A percentile compares a stretch with the other conserved stretches of the same genome.
These are phyloP conservation scores for Phellopilus nigrolimitatus DNA, from an alignment of 1,284 basidiomycete species.

Conservation along the genomic window DNA sequence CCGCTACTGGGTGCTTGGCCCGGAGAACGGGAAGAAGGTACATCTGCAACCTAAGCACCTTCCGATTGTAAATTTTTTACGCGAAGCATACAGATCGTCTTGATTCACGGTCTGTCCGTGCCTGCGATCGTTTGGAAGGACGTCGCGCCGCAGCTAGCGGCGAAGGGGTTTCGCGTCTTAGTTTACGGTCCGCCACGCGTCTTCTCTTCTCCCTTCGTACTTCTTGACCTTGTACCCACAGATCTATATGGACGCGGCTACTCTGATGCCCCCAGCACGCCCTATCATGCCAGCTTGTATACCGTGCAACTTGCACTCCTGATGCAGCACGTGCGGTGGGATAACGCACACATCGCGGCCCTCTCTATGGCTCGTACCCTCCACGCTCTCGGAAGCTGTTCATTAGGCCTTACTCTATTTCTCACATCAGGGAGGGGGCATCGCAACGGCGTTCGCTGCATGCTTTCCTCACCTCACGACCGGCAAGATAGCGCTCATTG, in stretches of 20 bases:
- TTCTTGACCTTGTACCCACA: conserved; percentile 26
- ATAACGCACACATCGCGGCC: conserved; percentile 56
- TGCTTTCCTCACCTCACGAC: conserved; percentile 67
- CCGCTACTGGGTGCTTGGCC: conserved; percentile 71
- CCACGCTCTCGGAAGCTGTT: neutral
- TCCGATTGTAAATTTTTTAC: neutral
- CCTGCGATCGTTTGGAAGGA: conserved; percentile 73
- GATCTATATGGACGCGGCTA: conserved; percentile 79
- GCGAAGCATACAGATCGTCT: conserved; percentile 45
- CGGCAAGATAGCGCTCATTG: conserved; percentile 57
- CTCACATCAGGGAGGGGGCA: conserved; percentile 59
- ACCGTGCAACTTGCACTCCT: conserved; percentile 74
- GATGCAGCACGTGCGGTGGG: conserved; percentile 72
- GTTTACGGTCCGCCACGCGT: conserved; percentile 52
- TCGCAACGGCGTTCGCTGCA: conserved; percentile 63
- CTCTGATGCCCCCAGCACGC: conserved; percentile 65
- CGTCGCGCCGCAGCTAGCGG: conserved; percentile 56
- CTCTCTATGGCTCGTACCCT: conserved; percentile 59
- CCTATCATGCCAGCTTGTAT: conserved; percentile 59
- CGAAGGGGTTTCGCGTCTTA: conserved; percentile 65
- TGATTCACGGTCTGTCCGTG: conserved; percentile 76
- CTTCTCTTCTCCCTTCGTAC: neutral
- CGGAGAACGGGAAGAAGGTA: conserved; percentile 63
- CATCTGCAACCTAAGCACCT: conserved; percentile 17
- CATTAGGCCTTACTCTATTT: neutral